Conservation (phyloP, 75 land plant genomes). For the Chamaecyparis obtusa region DNA sequence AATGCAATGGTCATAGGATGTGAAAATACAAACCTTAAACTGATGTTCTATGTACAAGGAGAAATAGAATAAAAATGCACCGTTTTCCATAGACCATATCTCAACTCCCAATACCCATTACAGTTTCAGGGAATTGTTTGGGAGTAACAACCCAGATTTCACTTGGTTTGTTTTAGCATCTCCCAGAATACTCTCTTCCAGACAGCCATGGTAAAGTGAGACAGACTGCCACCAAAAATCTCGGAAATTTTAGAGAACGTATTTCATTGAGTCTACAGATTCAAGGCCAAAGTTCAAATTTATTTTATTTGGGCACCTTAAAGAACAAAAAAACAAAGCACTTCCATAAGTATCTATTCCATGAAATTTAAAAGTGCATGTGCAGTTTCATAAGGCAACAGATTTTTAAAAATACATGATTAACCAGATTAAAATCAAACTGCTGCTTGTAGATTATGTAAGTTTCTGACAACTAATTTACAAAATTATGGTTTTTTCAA, state of each 20-base stretch:
- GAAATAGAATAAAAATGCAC: background rate
- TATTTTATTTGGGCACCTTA: background rate
- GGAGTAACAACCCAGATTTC: background rate
- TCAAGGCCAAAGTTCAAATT: background rate
- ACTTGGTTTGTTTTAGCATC: background rate
- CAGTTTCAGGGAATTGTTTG: background rate
- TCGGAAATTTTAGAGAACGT: background rate
- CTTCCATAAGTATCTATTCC: background rate
- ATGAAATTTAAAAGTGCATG: too few relatives aligned
- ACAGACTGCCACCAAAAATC: background rate
- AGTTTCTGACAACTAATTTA: too few relatives aligned
- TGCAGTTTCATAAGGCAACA: too few relatives aligned
- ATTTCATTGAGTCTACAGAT: background rate
- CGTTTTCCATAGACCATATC: background rate
- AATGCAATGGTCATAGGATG: background rate
- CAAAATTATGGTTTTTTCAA: too few relatives aligned
- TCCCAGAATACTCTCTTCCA: background rate
- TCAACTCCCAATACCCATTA: too few relatives aligned
- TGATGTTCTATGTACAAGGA: background rate
- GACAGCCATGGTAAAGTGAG: background rate
- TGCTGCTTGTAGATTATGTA: too few relatives aligned
- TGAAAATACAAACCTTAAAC: background rate
- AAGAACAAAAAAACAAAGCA: background rate
- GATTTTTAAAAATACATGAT: too few relatives aligned
- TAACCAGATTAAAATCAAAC: too few relatives aligned